A percentile compares a stretch with the other conserved stretches of the same genome.
Evolutionary conservation across 1,284 basidiomycete species (phyloP).

Genomic region (Sanguinoderma infundibulare): DNA sequence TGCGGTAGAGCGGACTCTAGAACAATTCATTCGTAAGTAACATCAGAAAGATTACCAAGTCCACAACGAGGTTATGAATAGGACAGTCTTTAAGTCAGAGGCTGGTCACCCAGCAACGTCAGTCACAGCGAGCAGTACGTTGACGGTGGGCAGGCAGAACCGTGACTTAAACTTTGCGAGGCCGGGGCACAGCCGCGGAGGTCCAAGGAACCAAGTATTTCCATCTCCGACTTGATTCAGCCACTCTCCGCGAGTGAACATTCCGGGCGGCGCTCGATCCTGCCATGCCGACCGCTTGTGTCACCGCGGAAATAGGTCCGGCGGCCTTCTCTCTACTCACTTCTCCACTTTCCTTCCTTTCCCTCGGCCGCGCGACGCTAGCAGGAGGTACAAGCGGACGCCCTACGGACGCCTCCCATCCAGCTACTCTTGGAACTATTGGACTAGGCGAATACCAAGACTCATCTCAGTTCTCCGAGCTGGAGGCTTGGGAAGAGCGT

Average conservation of each 20-base stretch:
- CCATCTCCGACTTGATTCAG: slow-evolving; percentile 3
- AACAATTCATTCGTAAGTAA: too few relatives aligned
- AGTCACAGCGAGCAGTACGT: too few relatives aligned
- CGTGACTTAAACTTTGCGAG: too few relatives aligned
- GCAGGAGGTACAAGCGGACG: neutral
- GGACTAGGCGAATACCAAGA: neutral
- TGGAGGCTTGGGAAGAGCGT: slow-evolving; percentile 7
- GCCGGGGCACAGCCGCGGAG: too few relatives aligned
- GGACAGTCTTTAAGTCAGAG: neutral
- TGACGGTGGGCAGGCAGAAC: too few relatives aligned
- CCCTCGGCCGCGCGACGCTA: neutral
- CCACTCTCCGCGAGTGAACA: neutral
- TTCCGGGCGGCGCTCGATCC: slow-evolving; percentile 18
- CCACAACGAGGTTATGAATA: neutral
- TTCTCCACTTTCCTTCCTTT: neutral
- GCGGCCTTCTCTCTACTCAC: neutral
- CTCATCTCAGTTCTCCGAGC: neutral
- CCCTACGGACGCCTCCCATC: neutral
- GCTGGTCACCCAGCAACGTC: neutral
- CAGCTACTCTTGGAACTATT: neutral
- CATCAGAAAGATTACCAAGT: neutral
- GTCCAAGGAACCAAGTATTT: neutral
- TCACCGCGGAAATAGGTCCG: slow-evolving; percentile 2
- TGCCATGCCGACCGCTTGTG: slow-evolving; percentile 22
- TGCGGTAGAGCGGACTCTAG: too few relatives aligned